phyloP scores from a whole-genome alignment of 2,329 filamentous ascomycete species.

The Aspergillus novofumigatus region DNA sequence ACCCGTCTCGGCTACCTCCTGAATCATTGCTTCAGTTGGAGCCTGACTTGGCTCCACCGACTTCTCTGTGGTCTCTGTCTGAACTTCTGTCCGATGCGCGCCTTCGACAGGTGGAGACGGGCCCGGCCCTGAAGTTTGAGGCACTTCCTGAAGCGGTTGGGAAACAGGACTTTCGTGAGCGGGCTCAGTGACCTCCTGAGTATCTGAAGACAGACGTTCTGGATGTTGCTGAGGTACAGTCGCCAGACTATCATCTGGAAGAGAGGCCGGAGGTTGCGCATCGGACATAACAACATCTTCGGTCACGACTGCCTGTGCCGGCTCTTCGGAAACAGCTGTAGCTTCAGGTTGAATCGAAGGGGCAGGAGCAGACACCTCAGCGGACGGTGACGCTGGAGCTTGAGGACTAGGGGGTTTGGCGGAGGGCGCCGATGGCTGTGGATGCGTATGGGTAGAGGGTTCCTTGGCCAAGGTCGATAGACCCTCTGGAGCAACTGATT shows the following conservation, averaged over 20 bases:
- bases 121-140: neutral
- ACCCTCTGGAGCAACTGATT: slow-evolving; percentile 1
- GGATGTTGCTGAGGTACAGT: slow-evolving; percentile 3
- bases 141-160: slow-evolving; percentile 3
- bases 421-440: slow-evolving; percentile 1
- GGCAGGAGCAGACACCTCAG: neutral
- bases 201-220: neutral
- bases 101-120: neutral
- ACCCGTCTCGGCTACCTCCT: slow-evolving; percentile 1
- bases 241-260: neutral
- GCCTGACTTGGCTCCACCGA: slow-evolving; percentile 6
- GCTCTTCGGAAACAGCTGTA: neutral
- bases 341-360: neutral
- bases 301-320: neutral
- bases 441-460: neutral
- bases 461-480: slow-evolving; percentile 1
- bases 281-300: slow-evolving; percentile 19
- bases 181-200: neutral
- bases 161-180: neutral
- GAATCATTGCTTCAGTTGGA: slow-evolving; percentile 1
- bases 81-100: neutral
- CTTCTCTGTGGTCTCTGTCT: slow-evolving; percentile 6
- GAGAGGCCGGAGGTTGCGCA: slow-evolving; percentile 2
- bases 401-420: slow-evolving; percentile 1
- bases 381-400: neutral